Percentiles rank a stretch among this genome's conserved stretches.
These are phyloP conservation scores for Claviceps paspali DNA, from an alignment of 2,329 filamentous ascomycete genomes.

Conservation along the genomic window DNA sequence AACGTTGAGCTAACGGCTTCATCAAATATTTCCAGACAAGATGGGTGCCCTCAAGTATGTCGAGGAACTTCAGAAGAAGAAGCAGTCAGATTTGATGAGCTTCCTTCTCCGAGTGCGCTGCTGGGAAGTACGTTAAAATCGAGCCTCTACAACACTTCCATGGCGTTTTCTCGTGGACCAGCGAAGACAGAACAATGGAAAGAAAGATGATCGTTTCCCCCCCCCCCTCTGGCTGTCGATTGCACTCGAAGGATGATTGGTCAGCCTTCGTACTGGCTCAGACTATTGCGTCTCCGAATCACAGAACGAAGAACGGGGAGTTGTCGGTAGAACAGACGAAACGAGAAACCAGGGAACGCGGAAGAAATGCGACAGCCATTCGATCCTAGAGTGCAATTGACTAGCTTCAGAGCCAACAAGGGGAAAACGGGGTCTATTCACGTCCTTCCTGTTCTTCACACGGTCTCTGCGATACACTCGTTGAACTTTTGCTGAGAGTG, in stretches of 20 bases:
- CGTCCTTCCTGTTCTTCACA: not conserved
- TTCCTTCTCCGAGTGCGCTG: slow-evolving; percentile 99
- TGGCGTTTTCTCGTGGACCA: slow-evolving; percentile 18
- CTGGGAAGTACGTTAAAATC: slow-evolving; percentile 82
- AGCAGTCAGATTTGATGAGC: slow-evolving; percentile 99
- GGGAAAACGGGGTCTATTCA: too few species aligned
- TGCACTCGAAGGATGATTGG: too few species aligned
- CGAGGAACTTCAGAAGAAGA: slow-evolving; percentile 99
- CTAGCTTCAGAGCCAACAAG: too few species aligned
- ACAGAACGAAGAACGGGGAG: too few species aligned
- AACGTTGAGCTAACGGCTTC: not conserved
- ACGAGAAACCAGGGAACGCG: too few species aligned
- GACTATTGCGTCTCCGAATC: too few species aligned
- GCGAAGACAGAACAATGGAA: slow-evolving; percentile 10
- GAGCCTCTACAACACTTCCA: too few species aligned
- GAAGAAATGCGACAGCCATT: too few species aligned
- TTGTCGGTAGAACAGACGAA: too few species aligned
- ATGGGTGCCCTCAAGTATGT: slow-evolving; percentile 99
- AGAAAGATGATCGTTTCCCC: too few species aligned
- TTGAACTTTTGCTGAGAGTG: slow-evolving; percentile 99
- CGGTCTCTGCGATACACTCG: slow-evolving; percentile 76
- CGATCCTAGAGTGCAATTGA: too few species aligned
- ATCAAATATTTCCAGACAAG: slow-evolving; percentile 36
- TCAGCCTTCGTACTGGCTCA: too few species aligned
- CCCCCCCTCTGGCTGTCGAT: slow-evolving; percentile 6